Conservation (phyloP, 2,329 filamentous ascomycete species). For the Epichloe baconii region DNA sequence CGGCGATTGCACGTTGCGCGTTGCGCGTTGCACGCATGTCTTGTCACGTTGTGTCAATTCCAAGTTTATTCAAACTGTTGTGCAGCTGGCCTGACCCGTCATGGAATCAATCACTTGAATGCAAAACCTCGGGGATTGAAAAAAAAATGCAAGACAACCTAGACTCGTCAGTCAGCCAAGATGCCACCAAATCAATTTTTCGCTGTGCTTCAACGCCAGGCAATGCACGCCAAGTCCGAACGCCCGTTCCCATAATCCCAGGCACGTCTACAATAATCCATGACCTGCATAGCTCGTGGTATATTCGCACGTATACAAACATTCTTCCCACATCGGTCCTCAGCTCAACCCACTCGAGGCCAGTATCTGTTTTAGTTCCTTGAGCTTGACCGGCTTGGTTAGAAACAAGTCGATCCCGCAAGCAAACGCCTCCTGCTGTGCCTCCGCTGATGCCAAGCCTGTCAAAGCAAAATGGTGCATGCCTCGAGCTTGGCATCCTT, state of each 20-base stretch:
- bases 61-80: no score
- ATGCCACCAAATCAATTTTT: no score
- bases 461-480: constrained; percentile 35
- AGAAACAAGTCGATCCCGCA: constrained; percentile 38
- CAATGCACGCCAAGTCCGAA: background rate
- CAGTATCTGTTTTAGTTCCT: constrained; percentile 14
- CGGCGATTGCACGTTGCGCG: no score
- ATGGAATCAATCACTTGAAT: no score
- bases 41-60: no score
- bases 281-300: background rate
- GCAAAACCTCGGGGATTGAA: background rate
- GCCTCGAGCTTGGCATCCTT: constrained; percentile 25
- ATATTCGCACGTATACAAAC: background rate
- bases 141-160: background rate
- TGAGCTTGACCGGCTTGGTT: constrained; percentile 34
- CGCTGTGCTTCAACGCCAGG: no score
- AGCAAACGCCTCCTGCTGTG: constrained; percentile 36
- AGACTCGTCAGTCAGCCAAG: no score
- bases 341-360: background rate
- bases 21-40: no score
- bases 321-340: background rate
- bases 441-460: constrained; percentile 31
- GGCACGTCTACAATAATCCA: background rate
- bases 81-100: no score
- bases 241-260: no score